These are phyloP conservation scores for Puccinia hordei DNA, from an alignment of 1,284 basidiomycete genomes.

Conservation along the genomic window DNA sequence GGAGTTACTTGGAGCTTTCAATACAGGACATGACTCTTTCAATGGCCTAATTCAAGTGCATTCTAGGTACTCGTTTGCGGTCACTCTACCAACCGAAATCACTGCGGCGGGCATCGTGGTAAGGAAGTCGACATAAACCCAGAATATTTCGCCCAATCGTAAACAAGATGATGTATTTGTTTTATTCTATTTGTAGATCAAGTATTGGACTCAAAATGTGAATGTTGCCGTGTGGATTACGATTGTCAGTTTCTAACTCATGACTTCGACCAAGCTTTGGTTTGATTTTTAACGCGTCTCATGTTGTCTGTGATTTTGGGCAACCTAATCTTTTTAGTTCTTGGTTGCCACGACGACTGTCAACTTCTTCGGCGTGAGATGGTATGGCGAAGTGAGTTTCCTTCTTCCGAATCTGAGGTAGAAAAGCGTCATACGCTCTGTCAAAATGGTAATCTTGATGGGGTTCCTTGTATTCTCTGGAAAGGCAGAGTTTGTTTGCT, in stretches of 20 bases:
- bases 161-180: constrained; percentile 27
- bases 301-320: neutral
- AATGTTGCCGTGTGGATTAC: constrained; percentile 32
- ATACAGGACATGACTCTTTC: neutral
- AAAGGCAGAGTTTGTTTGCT: constrained; percentile 32
- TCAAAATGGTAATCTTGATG: neutral
- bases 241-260: neutral
- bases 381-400: constrained; percentile 65
- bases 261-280: neutral
- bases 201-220: constrained; percentile 53
- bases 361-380: constrained; percentile 64
- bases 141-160: no score
- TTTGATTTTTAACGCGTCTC: neutral
- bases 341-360: constrained; percentile 49
- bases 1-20: neutral
- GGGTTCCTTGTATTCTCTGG: neutral
- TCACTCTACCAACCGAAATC: constrained; percentile 60
- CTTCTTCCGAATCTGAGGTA: neutral
- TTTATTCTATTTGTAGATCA: neutral
- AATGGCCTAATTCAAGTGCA: neutral
- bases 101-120: constrained; percentile 46
- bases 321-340: constrained; percentile 20
- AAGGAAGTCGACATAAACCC: constrained; percentile 53
- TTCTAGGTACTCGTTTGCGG: constrained; percentile 61
- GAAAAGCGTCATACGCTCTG: neutral